A percentile compares a stretch with the other conserved stretches of the same genome.
These are phyloP conservation scores for Yamadazyma sp. DNA, from an alignment of 1,139 yeast genomes.

Conservation along the genomic window DNA sequence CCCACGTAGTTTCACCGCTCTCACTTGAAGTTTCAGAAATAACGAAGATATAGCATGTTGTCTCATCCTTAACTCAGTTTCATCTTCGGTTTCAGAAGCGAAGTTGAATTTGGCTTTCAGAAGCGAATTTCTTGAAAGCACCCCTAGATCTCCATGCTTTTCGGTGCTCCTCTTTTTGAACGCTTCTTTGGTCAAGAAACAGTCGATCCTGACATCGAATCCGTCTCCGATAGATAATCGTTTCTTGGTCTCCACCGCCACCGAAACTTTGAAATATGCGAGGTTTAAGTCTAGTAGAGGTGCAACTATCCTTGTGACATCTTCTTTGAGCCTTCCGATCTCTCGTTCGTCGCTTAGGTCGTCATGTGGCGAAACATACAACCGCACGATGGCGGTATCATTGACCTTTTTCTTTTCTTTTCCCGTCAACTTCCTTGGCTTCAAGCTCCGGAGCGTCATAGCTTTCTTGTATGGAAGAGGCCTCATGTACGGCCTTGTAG, in stretches of 20 bases:
- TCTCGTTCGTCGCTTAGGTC: conserved; percentile 44
- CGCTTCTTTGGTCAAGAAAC: conserved; percentile 54
- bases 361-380: conserved; percentile 26
- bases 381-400: conserved; percentile 33
- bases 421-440: conserved; percentile 28
- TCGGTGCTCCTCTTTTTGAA: conserved; percentile 33
- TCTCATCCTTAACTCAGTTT: conserved; percentile 50
- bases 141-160: conserved; percentile 12
- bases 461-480: conserved; percentile 53
- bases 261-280: conserved; percentile 56
- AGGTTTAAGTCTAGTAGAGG: conserved; percentile 63
- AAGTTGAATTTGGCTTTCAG: conserved; percentile 22
- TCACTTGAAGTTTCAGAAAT: conserved; percentile 47
- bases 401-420: conserved; percentile 21
- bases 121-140: conserved; percentile 7
- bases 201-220: conserved; percentile 62
- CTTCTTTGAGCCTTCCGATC: conserved; percentile 77
- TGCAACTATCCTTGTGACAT: conserved; percentile 63
- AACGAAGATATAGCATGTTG: conserved; percentile 59
- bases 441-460: conserved; percentile 37
- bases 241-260: conserved; percentile 57
- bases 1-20: conserved; percentile 16
- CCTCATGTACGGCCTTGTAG: conserved; percentile 69
- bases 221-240: conserved; percentile 73
- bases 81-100: conserved; percentile 54